phyloP scores from a whole-genome alignment of 2,329 filamentous ascomycete genomes.

The Furcasterigmium furcatum region DNA sequence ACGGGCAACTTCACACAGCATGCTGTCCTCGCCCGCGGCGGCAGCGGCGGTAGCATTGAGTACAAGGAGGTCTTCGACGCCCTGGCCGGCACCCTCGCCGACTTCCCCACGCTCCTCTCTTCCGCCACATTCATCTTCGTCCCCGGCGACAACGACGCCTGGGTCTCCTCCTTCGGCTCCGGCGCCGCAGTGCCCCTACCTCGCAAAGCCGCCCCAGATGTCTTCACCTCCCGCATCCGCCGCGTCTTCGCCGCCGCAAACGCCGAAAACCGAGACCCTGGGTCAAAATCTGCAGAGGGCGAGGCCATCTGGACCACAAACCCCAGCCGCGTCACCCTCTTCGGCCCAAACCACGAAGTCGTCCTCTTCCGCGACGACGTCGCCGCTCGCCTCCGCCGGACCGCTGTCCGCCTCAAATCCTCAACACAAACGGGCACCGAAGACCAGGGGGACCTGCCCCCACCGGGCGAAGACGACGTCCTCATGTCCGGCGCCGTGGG shows the following conservation, averaged over 20 bases:
- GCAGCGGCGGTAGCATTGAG: slow-evolving; percentile 80
- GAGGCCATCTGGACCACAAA: slow-evolving; percentile 88
- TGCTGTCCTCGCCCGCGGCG: slow-evolving; percentile 64
- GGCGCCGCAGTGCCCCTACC: slow-evolving; percentile 71
- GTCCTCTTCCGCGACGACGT: slow-evolving; percentile 87
- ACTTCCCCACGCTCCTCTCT: slow-evolving; percentile 78
- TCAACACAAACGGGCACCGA: slow-evolving; percentile 26
- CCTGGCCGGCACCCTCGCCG: slow-evolving; percentile 75
- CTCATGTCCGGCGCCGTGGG: slow-evolving; percentile 26
- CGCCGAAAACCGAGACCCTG: slow-evolving; percentile 42
- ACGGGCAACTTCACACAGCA: slow-evolving; percentile 78
- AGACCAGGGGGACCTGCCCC: no score
- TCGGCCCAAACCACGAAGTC: slow-evolving; percentile 85
- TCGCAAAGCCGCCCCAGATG: slow-evolving; percentile 70
- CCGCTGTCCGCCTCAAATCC: slow-evolving; percentile 66
- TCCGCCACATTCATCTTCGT: slow-evolving; percentile 86
- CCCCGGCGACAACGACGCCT: slow-evolving; percentile 96
- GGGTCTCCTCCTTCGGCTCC: slow-evolving; percentile 80
- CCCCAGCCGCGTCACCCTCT: slow-evolving; percentile 76
- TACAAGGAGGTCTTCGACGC: slow-evolving; percentile 96
- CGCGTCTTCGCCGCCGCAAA: slow-evolving; percentile 79
- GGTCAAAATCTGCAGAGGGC: slow-evolving; percentile 29
- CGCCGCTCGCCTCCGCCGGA: slow-evolving; percentile 72
- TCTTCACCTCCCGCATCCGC: slow-evolving; percentile 86
- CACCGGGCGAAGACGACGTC: slow-evolving; percentile 29